Conservation (phyloP, 2,329 filamentous ascomycete genomes). For the Aspergillus sp. region DNA sequence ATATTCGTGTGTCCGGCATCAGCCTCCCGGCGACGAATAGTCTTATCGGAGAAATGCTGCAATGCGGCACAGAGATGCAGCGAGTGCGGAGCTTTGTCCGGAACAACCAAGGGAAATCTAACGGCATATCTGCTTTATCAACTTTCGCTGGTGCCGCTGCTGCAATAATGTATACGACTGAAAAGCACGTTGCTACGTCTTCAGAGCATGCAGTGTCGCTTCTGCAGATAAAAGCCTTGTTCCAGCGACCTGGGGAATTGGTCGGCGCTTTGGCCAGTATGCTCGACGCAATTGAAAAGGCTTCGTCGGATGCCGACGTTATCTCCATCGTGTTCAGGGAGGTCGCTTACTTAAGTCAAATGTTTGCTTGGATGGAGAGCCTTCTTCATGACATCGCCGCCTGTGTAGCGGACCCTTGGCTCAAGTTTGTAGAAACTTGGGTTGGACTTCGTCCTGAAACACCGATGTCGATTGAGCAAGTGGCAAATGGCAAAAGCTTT, state of each 20-base stretch:
- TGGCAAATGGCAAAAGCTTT: slow-evolving; percentile 48
- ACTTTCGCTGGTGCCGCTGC: slow-evolving; percentile 26
- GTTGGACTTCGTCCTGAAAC: slow-evolving; percentile 57
- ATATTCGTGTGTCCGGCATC: slow-evolving; percentile 42
- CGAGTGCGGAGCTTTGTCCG: slow-evolving; percentile 26
- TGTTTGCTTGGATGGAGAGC: slow-evolving; percentile 50
- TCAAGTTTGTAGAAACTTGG: slow-evolving; percentile 62
- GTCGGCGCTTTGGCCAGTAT: slow-evolving; percentile 27
- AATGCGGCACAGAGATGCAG: slow-evolving; percentile 30
- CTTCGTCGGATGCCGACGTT: slow-evolving; percentile 49
- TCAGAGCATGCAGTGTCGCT: slow-evolving; percentile 21
- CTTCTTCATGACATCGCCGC: slow-evolving; percentile 59
- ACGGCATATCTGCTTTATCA: slow-evolving; percentile 23
- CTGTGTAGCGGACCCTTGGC: slow-evolving; percentile 56
- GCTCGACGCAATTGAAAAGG: slow-evolving; percentile 38
- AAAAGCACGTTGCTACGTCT: slow-evolving; percentile 22
- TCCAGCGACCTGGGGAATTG: slow-evolving; percentile 29
- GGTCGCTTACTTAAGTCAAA: slow-evolving; percentile 55
- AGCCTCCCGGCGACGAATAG: slow-evolving; percentile 35
- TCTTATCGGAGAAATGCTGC: slow-evolving; percentile 21
- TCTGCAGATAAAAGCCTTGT: slow-evolving; percentile 30
- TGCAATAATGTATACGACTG: slow-evolving; percentile 28
- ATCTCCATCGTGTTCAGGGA: slow-evolving; percentile 54
- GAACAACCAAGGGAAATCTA: slow-evolving; percentile 15
- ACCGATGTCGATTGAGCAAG: slow-evolving; percentile 42